Evolutionary conservation across 2,329 filamentous ascomycete species (phyloP).

Genomic region (Exophiala calicioides): DNA sequence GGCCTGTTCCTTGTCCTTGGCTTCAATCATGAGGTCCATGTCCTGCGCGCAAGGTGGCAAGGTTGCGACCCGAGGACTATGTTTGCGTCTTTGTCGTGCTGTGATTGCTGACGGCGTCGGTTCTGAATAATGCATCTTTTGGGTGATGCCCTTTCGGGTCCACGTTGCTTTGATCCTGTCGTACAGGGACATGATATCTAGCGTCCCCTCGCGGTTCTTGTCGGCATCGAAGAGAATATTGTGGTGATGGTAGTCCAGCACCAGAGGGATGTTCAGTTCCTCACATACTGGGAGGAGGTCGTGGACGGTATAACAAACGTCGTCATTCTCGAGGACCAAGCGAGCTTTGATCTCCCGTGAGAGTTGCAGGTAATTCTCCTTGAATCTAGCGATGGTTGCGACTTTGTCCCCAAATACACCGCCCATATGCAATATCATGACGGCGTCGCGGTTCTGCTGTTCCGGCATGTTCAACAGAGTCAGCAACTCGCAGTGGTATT

Average conservation of each 20-base stretch:
- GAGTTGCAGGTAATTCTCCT: conserved; percentile 68
- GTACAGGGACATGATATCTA: conserved; percentile 74
- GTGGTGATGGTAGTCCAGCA: conserved; percentile 92
- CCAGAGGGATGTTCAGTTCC: conserved; percentile 88
- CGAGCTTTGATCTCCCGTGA: conserved; percentile 73
- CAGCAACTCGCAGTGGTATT: conserved; percentile 86
- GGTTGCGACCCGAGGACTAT: conserved; percentile 74
- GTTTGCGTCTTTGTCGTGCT: conserved; percentile 75
- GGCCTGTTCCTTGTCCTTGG: conserved; percentile 96
- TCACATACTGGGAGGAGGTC: conserved; percentile 88
- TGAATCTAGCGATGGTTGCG: conserved; percentile 76
- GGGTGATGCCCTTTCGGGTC: conserved; percentile 78
- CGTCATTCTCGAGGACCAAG: conserved; percentile 90
- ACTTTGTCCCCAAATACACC: conserved; percentile 85
- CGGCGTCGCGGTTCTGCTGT: conserved; percentile 78
- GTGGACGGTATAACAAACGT: conserved; percentile 89
- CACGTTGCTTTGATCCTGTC: conserved; percentile 80
- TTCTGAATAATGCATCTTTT: conserved; percentile 98
- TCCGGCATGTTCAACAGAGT: conserved; percentile 72
- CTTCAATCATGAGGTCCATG: conserved; percentile 99
- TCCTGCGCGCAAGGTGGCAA: conserved; percentile 78
- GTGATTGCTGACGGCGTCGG: conserved; percentile 75
- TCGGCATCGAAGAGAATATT: conserved; percentile 83
- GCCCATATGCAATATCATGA: conserved; percentile 94
- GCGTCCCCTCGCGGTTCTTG: conserved; percentile 77